phyloP scores from a whole-genome alignment of 2,329 filamentous ascomycete species.

The Zymoseptoria passerinii region DNA sequence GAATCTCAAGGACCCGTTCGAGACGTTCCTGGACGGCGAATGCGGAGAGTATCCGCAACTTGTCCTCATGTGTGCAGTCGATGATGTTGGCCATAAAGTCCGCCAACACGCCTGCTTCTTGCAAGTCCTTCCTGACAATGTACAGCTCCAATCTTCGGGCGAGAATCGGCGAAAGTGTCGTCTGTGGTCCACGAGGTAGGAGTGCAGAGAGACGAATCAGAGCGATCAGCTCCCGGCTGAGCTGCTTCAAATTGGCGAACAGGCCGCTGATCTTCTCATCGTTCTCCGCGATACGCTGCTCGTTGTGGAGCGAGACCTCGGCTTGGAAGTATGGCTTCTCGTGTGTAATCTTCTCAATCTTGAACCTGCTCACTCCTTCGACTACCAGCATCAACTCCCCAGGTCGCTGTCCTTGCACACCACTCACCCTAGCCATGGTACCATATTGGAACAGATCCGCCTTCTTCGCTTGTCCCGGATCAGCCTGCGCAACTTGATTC shows the following conservation, averaged over 20 bases:
- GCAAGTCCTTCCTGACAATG: slow-evolving; percentile 71
- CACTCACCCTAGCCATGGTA: slow-evolving; percentile 51
- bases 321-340: slow-evolving; percentile 83
- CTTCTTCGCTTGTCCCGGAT: slow-evolving; percentile 37
- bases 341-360: slow-evolving; percentile 63
- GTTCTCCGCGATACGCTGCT: slow-evolving; percentile 41
- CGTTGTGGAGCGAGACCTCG: slow-evolving; percentile 62
- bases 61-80: slow-evolving; percentile 82
- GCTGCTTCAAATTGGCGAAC: slow-evolving; percentile 72
- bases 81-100: slow-evolving; percentile 96
- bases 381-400: slow-evolving; percentile 72
- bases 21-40: slow-evolving; percentile 70
- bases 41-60: slow-evolving; percentile 75
- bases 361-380: slow-evolving; percentile 72
- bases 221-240: slow-evolving; percentile 78
- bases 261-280: slow-evolving; percentile 56
- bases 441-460: slow-evolving; percentile 74
- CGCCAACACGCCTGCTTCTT: slow-evolving; percentile 75
- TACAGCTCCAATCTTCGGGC: slow-evolving; percentile 79
- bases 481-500: slow-evolving; percentile 47
- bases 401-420: slow-evolving; percentile 40
- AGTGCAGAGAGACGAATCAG: slow-evolving; percentile 77
- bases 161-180: slow-evolving; percentile 70
- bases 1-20: slow-evolving; percentile 70
- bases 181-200: slow-evolving; percentile 59